Evolutionary conservation across 495 filamentous ascomycete species (phyloP), one percentile per base, ranked within the genome.

Genomic region (Lasiosphaeria hispida): DNA sequence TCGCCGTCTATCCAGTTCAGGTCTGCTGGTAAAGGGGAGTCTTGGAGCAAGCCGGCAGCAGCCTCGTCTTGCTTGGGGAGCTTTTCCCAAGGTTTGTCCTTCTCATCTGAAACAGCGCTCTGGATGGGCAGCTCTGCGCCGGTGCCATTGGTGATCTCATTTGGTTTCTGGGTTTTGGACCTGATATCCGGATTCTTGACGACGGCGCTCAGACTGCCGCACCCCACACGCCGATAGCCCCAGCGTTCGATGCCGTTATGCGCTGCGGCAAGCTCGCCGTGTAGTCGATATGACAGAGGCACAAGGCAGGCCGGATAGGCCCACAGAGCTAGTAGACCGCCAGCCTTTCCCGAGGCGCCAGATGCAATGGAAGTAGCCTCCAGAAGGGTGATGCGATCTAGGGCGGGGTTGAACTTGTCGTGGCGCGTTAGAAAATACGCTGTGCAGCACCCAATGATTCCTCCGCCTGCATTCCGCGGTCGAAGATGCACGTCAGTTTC

Each of bases 371-470:
- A 81, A 11, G 85, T 85, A 0, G 94, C 92, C 79, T 98, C 94
- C 59, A 98, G 78, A 35, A 98, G 84, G 10, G 88, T 96, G 60
- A 98, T 85, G 50, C 76, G 86, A 68, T 96, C 88, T 36, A 83
- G 80, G 6, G 79, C 68, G 18, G 89, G 83, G 69, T 94, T 80
- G 73, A 87, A 98, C 18, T 83, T 84, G 10, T 90, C 88, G 72
- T 98, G 94, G 59, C 91, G 87, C 1, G 91, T 93, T 11, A 98
- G 78, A 68, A 88, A 97, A 72, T 98, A 98, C 51, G 94, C 94
- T 11, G 90, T 91, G 54, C 91, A 94, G 71, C 86, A 89, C 64
- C 94, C 94, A 66, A 98, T 96, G 55, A 98, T 92, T 67, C 94
- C 94, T 63, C 93, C 94, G 62, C 94, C 93, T 92, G 53, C 33